Percentiles rank a stretch among this genome's conserved stretches.
Conservation (phyloP, 2,329 filamentous ascomycete species). For the Graphiopsis chlorocephala region DNA sequence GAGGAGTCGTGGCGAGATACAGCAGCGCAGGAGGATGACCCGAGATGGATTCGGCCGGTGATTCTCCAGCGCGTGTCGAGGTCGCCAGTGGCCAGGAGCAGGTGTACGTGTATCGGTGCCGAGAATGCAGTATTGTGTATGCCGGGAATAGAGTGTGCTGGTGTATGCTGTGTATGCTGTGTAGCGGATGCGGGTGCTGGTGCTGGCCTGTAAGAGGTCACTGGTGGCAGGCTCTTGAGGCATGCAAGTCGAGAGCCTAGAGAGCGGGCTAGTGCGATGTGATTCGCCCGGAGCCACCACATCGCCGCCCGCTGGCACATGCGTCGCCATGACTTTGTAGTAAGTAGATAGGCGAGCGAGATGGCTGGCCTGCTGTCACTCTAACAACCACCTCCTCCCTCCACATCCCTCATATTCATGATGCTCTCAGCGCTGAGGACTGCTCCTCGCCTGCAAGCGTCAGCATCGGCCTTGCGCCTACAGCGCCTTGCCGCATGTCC, state of each 20-base stretch:
- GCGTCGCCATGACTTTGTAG: neutral
- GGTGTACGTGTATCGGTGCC: neutral
- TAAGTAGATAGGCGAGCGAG: neutral
- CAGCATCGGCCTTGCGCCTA: neutral
- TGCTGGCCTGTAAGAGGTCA: constrained; percentile 2
- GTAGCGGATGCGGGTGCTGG: constrained; percentile 5
- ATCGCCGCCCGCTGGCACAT: constrained; percentile 1
- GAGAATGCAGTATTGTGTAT: neutral
- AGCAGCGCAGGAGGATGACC: constrained; percentile 5
- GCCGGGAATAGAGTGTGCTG: neutral
- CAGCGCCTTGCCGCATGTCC: constrained; percentile 9
- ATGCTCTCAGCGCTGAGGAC: constrained; percentile 16
- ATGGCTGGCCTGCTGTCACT: neutral
- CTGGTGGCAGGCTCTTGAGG: constrained; percentile 5
- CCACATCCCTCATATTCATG: neutral
- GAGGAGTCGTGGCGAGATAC: constrained; percentile 9
- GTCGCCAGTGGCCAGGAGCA: neutral
- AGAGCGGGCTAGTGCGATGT: neutral
- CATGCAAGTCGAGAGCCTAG: neutral
- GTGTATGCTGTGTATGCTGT: constrained; percentile 1
- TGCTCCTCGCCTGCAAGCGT: constrained; percentile 11
- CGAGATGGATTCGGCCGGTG: neutral
- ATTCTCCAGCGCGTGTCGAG: neutral
- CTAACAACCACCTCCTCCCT: neutral
- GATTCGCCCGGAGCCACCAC: neutral